These are phyloP conservation scores for Suillus bovinus DNA, from an alignment of 768 basidiomycete genomes.

Conservation along the genomic window DNA sequence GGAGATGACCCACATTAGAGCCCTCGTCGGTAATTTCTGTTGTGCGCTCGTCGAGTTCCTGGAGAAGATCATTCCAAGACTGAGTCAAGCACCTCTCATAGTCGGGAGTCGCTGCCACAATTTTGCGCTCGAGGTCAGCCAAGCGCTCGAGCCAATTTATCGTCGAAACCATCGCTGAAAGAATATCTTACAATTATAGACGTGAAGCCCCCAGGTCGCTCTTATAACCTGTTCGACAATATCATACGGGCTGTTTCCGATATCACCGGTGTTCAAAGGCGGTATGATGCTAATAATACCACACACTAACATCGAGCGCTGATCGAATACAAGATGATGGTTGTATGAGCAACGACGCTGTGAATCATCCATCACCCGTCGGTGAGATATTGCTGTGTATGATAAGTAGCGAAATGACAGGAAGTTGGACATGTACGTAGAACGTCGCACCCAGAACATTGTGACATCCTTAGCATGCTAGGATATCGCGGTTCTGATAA, in stretches of 20 bases:
- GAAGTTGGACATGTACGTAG: not conserved
- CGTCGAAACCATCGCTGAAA: not conserved
- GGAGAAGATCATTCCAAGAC: slow-evolving; percentile 60
- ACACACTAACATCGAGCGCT: not conserved
- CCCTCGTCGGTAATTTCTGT: slow-evolving; percentile 47
- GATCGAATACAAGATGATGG: not conserved
- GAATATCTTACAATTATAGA: slow-evolving; percentile 1
- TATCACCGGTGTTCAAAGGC: slow-evolving; percentile 7
- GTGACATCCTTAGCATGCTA: not conserved
- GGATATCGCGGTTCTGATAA: not conserved
- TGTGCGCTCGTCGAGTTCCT: slow-evolving; percentile 48
- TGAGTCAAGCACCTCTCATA: slow-evolving; percentile 49
- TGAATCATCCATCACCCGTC: not conserved
- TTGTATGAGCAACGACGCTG: not conserved
- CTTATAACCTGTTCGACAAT: slow-evolving; percentile 16
- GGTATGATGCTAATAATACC: not conserved
- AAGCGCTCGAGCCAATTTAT: slow-evolving; percentile 42
- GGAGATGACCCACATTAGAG: slow-evolving; percentile 42
- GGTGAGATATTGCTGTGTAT: not conserved
- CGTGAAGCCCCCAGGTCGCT: not conserved
- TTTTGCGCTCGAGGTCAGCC: slow-evolving; percentile 55
- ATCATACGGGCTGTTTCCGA: slow-evolving; percentile 7
- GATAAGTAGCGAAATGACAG: not conserved
- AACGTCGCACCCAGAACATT: not conserved
- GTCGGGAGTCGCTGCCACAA: slow-evolving; percentile 51